Conservation (phyloP, 2,329 filamentous ascomycete species). For the Colletotrichum falcatum region DNA sequence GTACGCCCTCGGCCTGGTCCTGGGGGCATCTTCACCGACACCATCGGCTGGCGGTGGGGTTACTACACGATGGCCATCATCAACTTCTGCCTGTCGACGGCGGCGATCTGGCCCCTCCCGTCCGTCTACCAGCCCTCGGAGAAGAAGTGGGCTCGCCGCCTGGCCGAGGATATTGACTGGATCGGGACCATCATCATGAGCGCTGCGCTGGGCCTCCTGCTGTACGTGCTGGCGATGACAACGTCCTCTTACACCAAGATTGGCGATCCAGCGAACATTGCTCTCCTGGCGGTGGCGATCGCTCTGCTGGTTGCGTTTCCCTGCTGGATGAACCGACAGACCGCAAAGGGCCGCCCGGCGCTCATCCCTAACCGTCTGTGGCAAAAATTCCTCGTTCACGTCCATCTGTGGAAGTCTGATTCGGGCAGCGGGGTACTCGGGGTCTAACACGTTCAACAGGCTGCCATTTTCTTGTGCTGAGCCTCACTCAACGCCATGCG, state of each 20-base stretch:
- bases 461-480: constrained; percentile 61
- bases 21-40: constrained; percentile 63
- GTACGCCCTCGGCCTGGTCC: constrained; percentile 61
- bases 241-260: constrained; percentile 55
- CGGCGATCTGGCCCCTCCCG: constrained; percentile 54
- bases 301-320: constrained; percentile 62
- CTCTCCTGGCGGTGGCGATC: constrained; percentile 57
- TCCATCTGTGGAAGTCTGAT: constrained; percentile 56
- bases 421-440: background rate
- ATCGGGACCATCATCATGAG: constrained; percentile 60
- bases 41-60: constrained; percentile 60
- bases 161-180: constrained; percentile 64
- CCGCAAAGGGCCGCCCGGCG: constrained; percentile 59
- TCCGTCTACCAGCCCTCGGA: constrained; percentile 42
- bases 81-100: constrained; percentile 51
- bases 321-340: constrained; percentile 66
- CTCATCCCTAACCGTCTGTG: constrained; percentile 72
- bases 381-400: constrained; percentile 65
- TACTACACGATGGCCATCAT: constrained; percentile 56
- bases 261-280: constrained; percentile 55
- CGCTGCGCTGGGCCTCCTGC: constrained; percentile 59
- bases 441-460: constrained; percentile 5
- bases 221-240: constrained; percentile 63
- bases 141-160: constrained; percentile 45
- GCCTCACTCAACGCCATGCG: constrained; percentile 61